Conservation (phyloP, 768 basidiomycete genomes). For the Collybiopsis confluens region DNA sequence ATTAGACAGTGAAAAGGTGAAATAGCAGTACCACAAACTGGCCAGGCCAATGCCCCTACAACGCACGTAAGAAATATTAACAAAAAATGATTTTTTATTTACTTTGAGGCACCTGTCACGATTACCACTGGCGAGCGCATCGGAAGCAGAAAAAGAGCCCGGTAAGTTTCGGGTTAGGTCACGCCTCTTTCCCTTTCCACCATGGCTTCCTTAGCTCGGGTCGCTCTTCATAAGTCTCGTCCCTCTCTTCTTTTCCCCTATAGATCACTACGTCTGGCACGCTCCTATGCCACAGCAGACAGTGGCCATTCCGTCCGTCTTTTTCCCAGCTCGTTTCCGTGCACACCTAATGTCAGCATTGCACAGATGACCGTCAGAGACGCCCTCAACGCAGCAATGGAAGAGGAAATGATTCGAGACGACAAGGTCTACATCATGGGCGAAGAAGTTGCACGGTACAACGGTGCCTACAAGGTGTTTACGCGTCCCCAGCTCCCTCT, state of each 20-base stretch:
- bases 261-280: slow-evolving; percentile 37
- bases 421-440: slow-evolving; percentile 93
- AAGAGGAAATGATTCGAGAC: slow-evolving; percentile 98
- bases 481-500: background rate
- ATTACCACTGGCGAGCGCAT: slow-evolving; percentile 53
- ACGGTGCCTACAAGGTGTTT: slow-evolving; percentile 90
- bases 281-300: slow-evolving; percentile 59
- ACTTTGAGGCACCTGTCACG: slow-evolving; percentile 87
- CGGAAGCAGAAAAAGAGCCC: too few species aligned
- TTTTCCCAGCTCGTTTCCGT: slow-evolving; percentile 14
- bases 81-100: slow-evolving; percentile 8
- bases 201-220: slow-evolving; percentile 41
- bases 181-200: slow-evolving; percentile 14
- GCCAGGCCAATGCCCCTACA: slow-evolving; percentile 73
- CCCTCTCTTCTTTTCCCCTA: slow-evolving; percentile 36
- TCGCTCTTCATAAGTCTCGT: slow-evolving; percentile 43
- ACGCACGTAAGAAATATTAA: slow-evolving; percentile 1
- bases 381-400: slow-evolving; percentile 96
- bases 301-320: slow-evolving; percentile 45
- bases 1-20: too few species aligned
- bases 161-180: background rate
- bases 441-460: slow-evolving; percentile 98
- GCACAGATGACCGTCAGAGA: slow-evolving; percentile 95
- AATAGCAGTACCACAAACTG: too few species aligned
- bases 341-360: slow-evolving; percentile 9